Evolutionary conservation across 305 asterid species (phyloP), one percentile per base, ranked within the genome.

Genomic region (Fraxinus ornus): DNA sequence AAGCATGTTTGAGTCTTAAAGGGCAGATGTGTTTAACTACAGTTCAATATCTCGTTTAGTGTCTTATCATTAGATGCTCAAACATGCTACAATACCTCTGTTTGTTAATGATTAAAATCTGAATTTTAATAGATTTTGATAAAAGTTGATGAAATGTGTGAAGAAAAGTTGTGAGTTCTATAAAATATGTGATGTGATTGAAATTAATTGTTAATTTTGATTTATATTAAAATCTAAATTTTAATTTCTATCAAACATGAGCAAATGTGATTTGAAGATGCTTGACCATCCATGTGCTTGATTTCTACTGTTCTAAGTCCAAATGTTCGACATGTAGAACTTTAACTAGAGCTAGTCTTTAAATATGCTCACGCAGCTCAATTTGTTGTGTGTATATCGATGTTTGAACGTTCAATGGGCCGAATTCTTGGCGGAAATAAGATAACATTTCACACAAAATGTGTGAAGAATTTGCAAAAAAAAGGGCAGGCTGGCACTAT

Each of bases 401-500:
- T 62, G 17, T 24, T 22, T 62, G 84, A 77, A 82, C 47, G 60
- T 81, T 83, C 57, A 82, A 77, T 76, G 88, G 75, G 82, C 88
- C 81, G 87, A 44, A 79, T 80, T 83, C 21, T 83, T 81, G 90
- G 81, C 86, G 77, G 83, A 86, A 87, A 81, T 80, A 78, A 64
- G 85, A 81, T 77, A 37, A 83, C 78, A 80, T 77, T 75, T 83
- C 78, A 81, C 84, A 75, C 4, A 79, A 79, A 79, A 26, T 82
- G 37, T 72, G 76, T 73, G 72, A 22, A 33, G 60, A 52, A 21
- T 49, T 66, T 72, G 28, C 64, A 33, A 13, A 62, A n/a, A 78
- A 60, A 37, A 37, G 71, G 79, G n/a, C 57, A 83, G 68, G 68
- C 83, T 82, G 81, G 70, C 86, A 86, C 32, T 22, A 66, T 17